These are phyloP conservation scores for Pleurozium schreberi DNA, from an alignment of 225 moss, liverwort and hornwort species.

Conservation along the genomic window DNA sequence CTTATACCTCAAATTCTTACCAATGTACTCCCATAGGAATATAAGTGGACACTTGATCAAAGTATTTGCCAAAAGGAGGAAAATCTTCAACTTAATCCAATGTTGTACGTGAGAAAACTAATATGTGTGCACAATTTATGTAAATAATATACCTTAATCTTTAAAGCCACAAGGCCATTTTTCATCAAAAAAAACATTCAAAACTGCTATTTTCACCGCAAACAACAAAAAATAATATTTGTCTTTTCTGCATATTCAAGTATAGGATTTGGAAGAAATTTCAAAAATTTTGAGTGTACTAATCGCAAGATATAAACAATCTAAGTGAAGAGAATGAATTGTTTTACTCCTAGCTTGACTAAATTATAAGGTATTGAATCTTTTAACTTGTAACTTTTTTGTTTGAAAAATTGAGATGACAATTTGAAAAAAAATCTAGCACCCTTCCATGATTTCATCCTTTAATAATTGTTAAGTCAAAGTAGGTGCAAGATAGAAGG, in stretches of 20 bases:
- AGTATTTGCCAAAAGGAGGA: rapidly evolving
- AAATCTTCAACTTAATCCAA: background rate
- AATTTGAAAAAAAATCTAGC: rapidly evolving
- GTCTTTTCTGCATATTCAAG: background rate
- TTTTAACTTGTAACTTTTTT: background rate
- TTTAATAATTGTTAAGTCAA: background rate
- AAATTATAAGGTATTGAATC: background rate
- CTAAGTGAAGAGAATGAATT: background rate
- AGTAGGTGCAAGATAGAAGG: background rate
- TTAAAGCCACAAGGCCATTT: background rate
- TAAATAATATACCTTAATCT: rapidly evolving
- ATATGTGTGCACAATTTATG: no score
- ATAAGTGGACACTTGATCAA: background rate
- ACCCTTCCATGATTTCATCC: rapidly evolving
- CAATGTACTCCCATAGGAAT: background rate
- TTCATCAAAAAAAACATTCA: background rate
- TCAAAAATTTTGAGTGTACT: background rate
- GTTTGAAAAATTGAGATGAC: background rate
- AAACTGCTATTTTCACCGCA: background rate
- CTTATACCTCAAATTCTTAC: background rate
- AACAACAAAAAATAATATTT: background rate
- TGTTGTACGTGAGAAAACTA: no score
- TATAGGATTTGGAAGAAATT: background rate
- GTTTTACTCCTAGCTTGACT: background rate
- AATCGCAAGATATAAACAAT: background rate